phyloP scores from a whole-genome alignment of 2,329 filamentous ascomycete genomes.

The Alternaria incomplexa region DNA sequence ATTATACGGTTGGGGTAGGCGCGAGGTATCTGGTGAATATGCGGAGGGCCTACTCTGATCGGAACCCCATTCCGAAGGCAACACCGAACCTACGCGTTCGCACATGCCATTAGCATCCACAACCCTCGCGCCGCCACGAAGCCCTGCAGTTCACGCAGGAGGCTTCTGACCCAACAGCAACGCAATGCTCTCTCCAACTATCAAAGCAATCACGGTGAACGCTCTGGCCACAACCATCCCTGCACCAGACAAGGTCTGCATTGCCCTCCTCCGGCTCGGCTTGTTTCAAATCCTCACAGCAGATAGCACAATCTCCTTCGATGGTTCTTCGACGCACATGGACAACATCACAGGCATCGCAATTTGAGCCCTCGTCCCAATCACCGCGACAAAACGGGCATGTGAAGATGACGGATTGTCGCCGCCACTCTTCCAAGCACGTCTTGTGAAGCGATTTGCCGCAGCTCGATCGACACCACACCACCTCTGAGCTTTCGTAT shows the following conservation, averaged over 20 bases:
- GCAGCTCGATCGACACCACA: conserved; percentile 27
- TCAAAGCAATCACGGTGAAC: conserved; percentile 20
- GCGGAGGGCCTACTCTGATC: not conserved
- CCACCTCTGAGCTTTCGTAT: not conserved
- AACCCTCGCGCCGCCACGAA: not conserved
- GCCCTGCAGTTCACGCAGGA: not conserved
- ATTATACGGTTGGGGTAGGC: not conserved
- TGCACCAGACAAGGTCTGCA: conserved; percentile 18
- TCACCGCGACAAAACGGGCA: conserved; percentile 21
- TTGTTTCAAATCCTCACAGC: too few relatives aligned
- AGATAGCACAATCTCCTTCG: conserved; percentile 9
- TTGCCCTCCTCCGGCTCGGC: too few relatives aligned
- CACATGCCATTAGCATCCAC: not conserved
- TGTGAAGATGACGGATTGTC: not conserved
- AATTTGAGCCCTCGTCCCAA: conserved; percentile 10
- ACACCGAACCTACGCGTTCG: not conserved
- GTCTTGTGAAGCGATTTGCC: conserved; percentile 18
- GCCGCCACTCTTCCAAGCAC: conserved; percentile 23
- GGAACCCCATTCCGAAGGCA: not conserved
- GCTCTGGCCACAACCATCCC: conserved; percentile 19
- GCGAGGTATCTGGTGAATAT: not conserved
- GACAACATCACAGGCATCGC: not conserved
- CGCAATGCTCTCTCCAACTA: conserved; percentile 12
- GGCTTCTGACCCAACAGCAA: not conserved
- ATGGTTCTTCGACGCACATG: not conserved